A percentile compares a stretch with the other conserved stretches of the same genome.
These are phyloP conservation scores for Carex pumila DNA, from an alignment of 176 grass and related monocot species.

Conservation along the genomic window DNA sequence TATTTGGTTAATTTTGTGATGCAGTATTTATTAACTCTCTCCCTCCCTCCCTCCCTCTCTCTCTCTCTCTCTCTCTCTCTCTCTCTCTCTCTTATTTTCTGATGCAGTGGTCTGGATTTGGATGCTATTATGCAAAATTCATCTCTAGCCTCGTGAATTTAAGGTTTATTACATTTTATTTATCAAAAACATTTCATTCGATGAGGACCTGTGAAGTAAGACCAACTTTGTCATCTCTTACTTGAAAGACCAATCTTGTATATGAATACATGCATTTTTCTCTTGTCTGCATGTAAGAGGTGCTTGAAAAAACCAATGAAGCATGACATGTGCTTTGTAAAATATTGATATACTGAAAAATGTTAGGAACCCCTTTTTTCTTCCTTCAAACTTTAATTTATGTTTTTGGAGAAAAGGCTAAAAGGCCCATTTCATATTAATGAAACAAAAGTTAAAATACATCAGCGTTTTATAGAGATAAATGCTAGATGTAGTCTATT, in stretches of 20 bases:
- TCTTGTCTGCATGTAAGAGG: background rate
- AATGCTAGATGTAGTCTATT: too few species aligned
- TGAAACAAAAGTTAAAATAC: too few species aligned
- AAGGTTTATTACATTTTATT: conserved; percentile 29
- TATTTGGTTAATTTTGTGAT: background rate
- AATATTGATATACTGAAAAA: background rate
- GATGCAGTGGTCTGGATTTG: conserved; percentile 50
- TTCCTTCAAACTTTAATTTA: background rate
- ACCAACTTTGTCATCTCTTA: background rate
- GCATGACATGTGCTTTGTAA: background rate
- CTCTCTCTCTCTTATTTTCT: background rate
- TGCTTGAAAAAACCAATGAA: background rate
- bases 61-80: background rate
- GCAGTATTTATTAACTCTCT: background rate
- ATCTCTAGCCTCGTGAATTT: conserved; percentile 19
- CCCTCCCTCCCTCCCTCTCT: background rate
- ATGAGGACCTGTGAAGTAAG: background rate
- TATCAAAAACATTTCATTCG: background rate
- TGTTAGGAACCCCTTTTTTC: background rate
- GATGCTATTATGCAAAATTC: conserved; percentile 33
- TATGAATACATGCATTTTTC: background rate
- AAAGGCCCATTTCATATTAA: too few species aligned
- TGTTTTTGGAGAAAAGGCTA: too few species aligned
- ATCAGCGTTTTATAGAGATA: too few species aligned
- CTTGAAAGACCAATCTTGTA: background rate